These are phyloP conservation scores for Dittrichia graveolens DNA, from an alignment of 129 eudicot genomes.

Conservation along the genomic window DNA sequence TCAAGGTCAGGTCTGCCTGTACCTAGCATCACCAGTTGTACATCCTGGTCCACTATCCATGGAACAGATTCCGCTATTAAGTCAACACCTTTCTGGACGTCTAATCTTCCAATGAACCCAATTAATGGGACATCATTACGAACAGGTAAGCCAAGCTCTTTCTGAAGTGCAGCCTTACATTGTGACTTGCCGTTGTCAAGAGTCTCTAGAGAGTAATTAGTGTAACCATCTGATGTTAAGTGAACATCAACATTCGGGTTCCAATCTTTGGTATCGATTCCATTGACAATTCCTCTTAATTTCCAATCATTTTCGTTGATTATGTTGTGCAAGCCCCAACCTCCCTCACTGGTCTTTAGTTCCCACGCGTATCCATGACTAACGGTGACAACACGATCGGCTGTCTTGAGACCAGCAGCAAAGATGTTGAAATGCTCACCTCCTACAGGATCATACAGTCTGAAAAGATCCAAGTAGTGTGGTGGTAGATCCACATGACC, in stretches of 20 bases:
- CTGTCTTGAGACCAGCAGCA: conserved; percentile 80
- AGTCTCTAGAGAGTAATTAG: conserved; percentile 72
- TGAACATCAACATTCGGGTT: conserved; percentile 66
- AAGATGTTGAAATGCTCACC: conserved; percentile 93
- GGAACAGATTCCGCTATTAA: conserved; percentile 79
- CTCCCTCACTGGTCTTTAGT: conserved; percentile 84
- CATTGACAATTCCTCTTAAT: conserved; percentile 74
- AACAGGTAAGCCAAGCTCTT: conserved; percentile 77
- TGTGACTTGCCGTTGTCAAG: conserved; percentile 75
- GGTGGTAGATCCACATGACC: conserved; percentile 76
- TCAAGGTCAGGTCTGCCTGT: conserved; percentile 85
- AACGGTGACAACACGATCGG: conserved; percentile 88
- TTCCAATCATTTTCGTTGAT: conserved; percentile 93
- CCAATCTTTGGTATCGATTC: conserved; percentile 82
- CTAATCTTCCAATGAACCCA: conserved; percentile 90
- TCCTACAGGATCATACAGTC: conserved; percentile 78
- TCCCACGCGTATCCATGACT: conserved; percentile 97
- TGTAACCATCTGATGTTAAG: conserved; percentile 81
- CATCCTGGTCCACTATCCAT: conserved; percentile 87
- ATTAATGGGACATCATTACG: conserved; percentile 66
- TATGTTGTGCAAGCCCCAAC: conserved; percentile 89
- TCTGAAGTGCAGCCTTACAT: conserved; percentile 86
- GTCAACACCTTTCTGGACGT: conserved; percentile 83
- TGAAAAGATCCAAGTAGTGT: conserved; percentile 81
- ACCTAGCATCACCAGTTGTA: conserved; percentile 85